These are phyloP conservation scores for Chaetomium globosum DNA, from an alignment of 2,329 filamentous ascomycete species.

Conservation along the genomic window DNA sequence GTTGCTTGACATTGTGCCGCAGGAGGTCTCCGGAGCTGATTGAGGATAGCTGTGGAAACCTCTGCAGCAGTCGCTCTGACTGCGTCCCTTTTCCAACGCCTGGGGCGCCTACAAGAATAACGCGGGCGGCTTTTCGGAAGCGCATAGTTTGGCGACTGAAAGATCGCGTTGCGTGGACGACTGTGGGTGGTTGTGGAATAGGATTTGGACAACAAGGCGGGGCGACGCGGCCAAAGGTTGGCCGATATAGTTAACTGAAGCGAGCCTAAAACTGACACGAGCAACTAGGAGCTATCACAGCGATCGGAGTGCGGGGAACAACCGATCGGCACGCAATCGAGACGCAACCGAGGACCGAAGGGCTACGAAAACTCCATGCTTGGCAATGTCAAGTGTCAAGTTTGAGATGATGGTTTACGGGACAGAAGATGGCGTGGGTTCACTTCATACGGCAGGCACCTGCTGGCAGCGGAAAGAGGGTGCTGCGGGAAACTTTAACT, in stretches of 20 bases:
- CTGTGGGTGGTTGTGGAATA: neutral
- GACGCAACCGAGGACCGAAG: constrained; percentile 34
- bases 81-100: constrained; percentile 97
- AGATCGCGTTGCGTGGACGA: constrained; percentile 7
- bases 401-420: neutral
- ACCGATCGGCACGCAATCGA: constrained; percentile 24
- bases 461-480: neutral
- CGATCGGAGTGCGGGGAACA: constrained; percentile 32
- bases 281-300: constrained; percentile 19
- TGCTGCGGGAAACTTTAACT: neutral
- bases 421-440: constrained; percentile 4
- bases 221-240: neutral
- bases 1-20: constrained; percentile 86
- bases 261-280: constrained; percentile 7
- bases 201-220: neutral
- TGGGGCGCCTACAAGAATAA: constrained; percentile 94
- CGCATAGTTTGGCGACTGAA: constrained; percentile 51
- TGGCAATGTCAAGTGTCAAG: constrained; percentile 18
- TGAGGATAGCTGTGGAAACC: constrained; percentile 84
- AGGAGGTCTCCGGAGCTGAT: constrained; percentile 94
- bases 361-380: constrained; percentile 20
- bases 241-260: neutral
- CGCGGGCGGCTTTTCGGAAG: constrained; percentile 79
- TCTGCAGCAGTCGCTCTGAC: constrained; percentile 80
- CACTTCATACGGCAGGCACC: neutral